These are phyloP conservation scores for Stephania yunnanensis DNA, from an alignment of 164 flowering plant genomes.

Conservation along the genomic window DNA sequence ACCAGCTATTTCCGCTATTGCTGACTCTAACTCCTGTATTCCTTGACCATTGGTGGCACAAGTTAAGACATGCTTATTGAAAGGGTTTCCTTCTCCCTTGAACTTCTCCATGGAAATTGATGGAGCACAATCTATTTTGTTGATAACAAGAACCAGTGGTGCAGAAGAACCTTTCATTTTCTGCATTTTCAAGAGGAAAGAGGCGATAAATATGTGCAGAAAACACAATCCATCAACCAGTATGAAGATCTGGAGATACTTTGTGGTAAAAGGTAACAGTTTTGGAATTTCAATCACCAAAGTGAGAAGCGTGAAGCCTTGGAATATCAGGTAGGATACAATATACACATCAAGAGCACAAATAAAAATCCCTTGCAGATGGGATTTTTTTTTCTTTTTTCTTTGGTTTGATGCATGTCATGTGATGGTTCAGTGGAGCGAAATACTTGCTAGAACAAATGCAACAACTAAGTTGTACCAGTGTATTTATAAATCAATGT, in stretches of 20 bases:
- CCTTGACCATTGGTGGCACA: constrained; percentile 88
- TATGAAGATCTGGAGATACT: background rate
- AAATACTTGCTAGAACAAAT: too few species aligned
- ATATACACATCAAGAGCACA: too few species aligned
- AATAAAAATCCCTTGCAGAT: too few species aligned
- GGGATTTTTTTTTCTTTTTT: too few species aligned
- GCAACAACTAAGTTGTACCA: too few species aligned
- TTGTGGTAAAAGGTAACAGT: background rate
- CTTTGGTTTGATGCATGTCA: too few species aligned
- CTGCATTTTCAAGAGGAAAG: constrained; percentile 34
- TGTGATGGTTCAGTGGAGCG: too few species aligned
- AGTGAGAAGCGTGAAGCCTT: background rate
- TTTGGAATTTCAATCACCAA: background rate
- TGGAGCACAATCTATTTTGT: constrained; percentile 76
- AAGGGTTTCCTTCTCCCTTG: constrained; percentile 21
- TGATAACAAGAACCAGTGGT: constrained; percentile 72
- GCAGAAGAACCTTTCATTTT: constrained; percentile 36
- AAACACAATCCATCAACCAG: background rate
- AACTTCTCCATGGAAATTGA: constrained; percentile 29
- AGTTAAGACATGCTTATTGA: constrained; percentile 55
- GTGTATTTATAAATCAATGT: too few species aligned
- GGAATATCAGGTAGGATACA: too few species aligned
- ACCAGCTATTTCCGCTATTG: constrained; percentile 63
- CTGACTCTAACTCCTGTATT: constrained; percentile 58
- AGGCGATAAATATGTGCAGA: background rate